phyloP scores from a whole-genome alignment of 305 asterid species.

The Fraxinus nigra region DNA sequence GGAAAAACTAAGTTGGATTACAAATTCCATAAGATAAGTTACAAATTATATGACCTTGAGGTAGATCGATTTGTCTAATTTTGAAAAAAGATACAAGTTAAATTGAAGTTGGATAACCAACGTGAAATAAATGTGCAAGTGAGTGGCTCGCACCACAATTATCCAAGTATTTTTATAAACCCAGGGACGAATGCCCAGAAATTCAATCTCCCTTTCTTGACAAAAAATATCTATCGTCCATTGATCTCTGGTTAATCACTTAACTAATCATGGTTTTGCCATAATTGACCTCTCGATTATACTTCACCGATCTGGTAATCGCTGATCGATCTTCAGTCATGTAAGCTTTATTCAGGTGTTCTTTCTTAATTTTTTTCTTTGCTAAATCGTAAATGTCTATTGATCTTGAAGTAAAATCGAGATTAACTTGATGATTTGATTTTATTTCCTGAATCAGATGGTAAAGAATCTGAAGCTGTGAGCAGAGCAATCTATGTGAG shows the following conservation, averaged over 20 bases:
- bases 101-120: neutral
- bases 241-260: constrained; percentile 12
- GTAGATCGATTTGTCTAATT: neutral
- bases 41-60: neutral
- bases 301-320: neutral
- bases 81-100: neutral
- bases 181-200: constrained; percentile 9
- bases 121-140: neutral
- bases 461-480: neutral
- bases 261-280: constrained; percentile 7
- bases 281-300: constrained; percentile 12
- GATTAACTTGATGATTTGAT: neutral
- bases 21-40: neutral
- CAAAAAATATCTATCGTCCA: neutral
- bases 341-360: neutral
- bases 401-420: neutral
- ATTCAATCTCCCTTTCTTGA: constrained; percentile 22
- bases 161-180: constrained; percentile 8
- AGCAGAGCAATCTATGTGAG: neutral
- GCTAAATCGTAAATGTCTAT: neutral
- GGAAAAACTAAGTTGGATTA: neutral
- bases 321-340: constrained; percentile 24
- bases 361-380: neutral
- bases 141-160: constrained; percentile 1
- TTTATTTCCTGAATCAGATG: neutral